Conservation (phyloP, 768 basidiomycete species). For the Tulasnella sp. region DNA sequence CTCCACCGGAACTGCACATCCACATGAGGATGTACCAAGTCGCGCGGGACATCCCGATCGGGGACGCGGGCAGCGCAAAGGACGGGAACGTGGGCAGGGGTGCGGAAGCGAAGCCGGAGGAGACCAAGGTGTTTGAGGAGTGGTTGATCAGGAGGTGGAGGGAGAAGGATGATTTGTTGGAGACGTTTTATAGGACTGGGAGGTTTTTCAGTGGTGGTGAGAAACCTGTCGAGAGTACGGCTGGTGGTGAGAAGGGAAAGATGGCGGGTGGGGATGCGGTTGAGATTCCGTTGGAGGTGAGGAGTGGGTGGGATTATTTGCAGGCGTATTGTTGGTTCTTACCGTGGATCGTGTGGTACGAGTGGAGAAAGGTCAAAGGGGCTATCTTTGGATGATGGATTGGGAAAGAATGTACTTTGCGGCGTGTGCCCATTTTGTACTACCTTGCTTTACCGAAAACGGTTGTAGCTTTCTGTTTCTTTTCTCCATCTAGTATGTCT, state of each 20-base stretch:
- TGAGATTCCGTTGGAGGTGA: slow-evolving; percentile 51
- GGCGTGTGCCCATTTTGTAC: not conserved
- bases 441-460: not conserved
- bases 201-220: slow-evolving; percentile 25
- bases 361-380: not conserved
- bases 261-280: not conserved
- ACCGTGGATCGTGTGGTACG: slow-evolving; percentile 32
- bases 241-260: not conserved
- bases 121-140: slow-evolving; percentile 60
- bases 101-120: slow-evolving; percentile 41
- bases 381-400: not conserved
- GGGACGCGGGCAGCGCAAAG: slow-evolving; percentile 38
- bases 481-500: not conserved
- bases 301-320: slow-evolving; percentile 46
- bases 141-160: slow-evolving; percentile 81
- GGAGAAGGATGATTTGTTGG: slow-evolving; percentile 75
- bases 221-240: slow-evolving; percentile 32
- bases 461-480: not conserved
- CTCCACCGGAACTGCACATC: slow-evolving; percentile 81
- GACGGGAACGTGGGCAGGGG: slow-evolving; percentile 31
- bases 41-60: slow-evolving; percentile 54
- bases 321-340: slow-evolving; percentile 66
- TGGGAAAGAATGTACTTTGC: not conserved
- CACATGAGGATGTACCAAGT: slow-evolving; percentile 78
- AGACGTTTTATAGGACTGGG: slow-evolving; percentile 50